phyloP scores from a whole-genome alignment of 495 filamentous ascomycete species.

The Peziza echinospora region DNA sequence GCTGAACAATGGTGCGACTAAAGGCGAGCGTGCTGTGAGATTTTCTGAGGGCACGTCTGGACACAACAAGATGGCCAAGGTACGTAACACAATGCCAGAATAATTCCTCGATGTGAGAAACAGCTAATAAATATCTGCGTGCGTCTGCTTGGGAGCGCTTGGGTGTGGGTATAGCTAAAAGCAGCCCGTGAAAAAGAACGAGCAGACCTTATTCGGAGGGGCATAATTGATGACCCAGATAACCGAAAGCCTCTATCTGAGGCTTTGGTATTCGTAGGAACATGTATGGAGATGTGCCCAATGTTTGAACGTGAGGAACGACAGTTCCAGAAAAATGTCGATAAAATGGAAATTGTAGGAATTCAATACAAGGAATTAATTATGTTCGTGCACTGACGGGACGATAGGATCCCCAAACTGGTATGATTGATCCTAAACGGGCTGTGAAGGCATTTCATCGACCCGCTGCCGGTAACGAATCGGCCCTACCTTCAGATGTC shows the following conservation, averaged over 20 bases:
- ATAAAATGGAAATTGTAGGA: slow-evolving; percentile 37
- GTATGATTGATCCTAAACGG: slow-evolving; percentile 7
- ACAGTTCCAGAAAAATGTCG: slow-evolving; percentile 32
- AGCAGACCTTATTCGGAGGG: slow-evolving; percentile 44
- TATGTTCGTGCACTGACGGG: not conserved
- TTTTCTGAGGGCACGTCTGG: not conserved
- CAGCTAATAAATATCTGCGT: too few species aligned
- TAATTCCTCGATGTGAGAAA: too few species aligned
- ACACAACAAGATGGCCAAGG: not conserved
- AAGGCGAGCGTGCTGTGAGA: not conserved
- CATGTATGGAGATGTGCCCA: slow-evolving; percentile 85
- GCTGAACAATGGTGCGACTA: not conserved
- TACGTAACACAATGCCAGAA: not conserved
- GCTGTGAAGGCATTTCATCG: slow-evolving; percentile 65
- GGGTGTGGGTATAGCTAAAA: not conserved
- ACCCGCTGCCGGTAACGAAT: slow-evolving; percentile 79
- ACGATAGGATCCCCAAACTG: slow-evolving; percentile 14
- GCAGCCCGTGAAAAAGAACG: slow-evolving; percentile 37
- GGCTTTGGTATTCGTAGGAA: slow-evolving; percentile 71
- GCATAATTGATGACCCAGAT: slow-evolving; percentile 73
- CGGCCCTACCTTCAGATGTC: slow-evolving; percentile 79
- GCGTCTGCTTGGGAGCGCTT: too few species aligned
- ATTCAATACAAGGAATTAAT: slow-evolving; percentile 5
- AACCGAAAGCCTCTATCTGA: slow-evolving; percentile 58
- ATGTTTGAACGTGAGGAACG: slow-evolving; percentile 42